phyloP scores from a whole-genome alignment of 164 flowering plant genomes.

The Berberis vulgaris region DNA sequence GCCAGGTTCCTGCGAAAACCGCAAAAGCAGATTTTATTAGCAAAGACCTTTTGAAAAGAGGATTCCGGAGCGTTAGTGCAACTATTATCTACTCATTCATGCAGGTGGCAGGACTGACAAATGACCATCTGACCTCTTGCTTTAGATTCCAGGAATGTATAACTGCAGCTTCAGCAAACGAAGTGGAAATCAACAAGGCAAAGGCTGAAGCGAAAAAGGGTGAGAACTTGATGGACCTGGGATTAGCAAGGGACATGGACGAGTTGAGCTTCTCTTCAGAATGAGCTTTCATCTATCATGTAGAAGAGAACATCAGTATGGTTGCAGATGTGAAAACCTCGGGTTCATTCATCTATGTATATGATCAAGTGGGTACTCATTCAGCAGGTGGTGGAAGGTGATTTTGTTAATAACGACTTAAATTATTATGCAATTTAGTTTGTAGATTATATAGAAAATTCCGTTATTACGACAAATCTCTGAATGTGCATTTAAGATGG shows the following conservation, averaged over 20 bases:
- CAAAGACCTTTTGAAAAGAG: slow-evolving; percentile 30
- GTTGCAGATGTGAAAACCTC: not conserved
- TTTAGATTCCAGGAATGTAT: slow-evolving; percentile 27
- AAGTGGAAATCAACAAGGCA: slow-evolving; percentile 4
- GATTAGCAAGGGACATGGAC: slow-evolving; percentile 11
- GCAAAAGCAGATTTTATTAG: slow-evolving; percentile 32
- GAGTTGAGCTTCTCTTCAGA: slow-evolving; percentile 13
- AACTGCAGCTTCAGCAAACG: slow-evolving; percentile 2
- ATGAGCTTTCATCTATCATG: not conserved
- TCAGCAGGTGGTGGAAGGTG: slow-evolving; percentile 1
- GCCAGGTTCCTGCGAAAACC: slow-evolving; percentile 2
- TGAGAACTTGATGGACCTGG: slow-evolving; percentile 7
- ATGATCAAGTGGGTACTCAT: not conserved
- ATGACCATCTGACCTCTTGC: slow-evolving; percentile 30
- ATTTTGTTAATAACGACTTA: not conserved
- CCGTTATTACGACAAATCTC: no score
- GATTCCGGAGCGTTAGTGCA: slow-evolving; percentile 31
- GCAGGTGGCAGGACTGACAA: slow-evolving; percentile 32
- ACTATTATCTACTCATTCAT: slow-evolving; percentile 32
- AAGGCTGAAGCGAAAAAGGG: slow-evolving; percentile 9
- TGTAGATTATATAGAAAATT: slow-evolving; percentile 4
- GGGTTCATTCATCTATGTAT: no score
- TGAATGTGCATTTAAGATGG: no score
- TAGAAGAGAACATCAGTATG: not conserved
- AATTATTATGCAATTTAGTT: slow-evolving; percentile 9